A percentile compares a stretch with the other conserved stretches of the same genome.
phyloP scores from a whole-genome alignment of 306 rosid genomes.

The Geum urbanum region DNA sequence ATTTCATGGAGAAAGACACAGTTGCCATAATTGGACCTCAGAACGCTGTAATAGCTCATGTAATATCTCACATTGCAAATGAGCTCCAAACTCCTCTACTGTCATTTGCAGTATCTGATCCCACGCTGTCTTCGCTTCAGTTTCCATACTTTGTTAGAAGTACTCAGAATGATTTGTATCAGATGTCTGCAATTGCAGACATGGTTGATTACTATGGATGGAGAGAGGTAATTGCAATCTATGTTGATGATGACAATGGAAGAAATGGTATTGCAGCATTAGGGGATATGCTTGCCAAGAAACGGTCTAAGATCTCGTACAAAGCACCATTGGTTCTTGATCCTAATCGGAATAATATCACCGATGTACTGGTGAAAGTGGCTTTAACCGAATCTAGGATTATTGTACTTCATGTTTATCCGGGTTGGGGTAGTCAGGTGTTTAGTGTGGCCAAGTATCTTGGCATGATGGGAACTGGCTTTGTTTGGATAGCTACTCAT shows the following conservation, averaged over 20 bases:
- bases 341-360: constrained; percentile 49
- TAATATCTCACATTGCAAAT: constrained; percentile 78
- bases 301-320: constrained; percentile 70
- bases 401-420: constrained; percentile 57
- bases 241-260: constrained; percentile 79
- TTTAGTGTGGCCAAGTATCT: constrained; percentile 58
- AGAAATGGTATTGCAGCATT: constrained; percentile 76
- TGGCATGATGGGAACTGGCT: constrained; percentile 82
- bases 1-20: constrained; percentile 62
- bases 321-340: constrained; percentile 63
- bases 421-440: constrained; percentile 41
- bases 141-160: constrained; percentile 86
- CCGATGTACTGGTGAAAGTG: constrained; percentile 69
- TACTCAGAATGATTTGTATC: constrained; percentile 61
- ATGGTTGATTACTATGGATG: constrained; percentile 60
- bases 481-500: constrained; percentile 82
- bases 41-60: constrained; percentile 78
- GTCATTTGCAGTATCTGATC: constrained; percentile 76
- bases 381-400: constrained; percentile 76
- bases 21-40: constrained; percentile 97
- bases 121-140: constrained; percentile 82
- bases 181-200: constrained; percentile 87
- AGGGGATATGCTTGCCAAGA: constrained; percentile 74
- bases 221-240: constrained; percentile 86
- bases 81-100: constrained; percentile 85